phyloP scores from a whole-genome alignment of 2,329 filamentous ascomycete genomes.

The Pseudohalonectria lignicola region DNA sequence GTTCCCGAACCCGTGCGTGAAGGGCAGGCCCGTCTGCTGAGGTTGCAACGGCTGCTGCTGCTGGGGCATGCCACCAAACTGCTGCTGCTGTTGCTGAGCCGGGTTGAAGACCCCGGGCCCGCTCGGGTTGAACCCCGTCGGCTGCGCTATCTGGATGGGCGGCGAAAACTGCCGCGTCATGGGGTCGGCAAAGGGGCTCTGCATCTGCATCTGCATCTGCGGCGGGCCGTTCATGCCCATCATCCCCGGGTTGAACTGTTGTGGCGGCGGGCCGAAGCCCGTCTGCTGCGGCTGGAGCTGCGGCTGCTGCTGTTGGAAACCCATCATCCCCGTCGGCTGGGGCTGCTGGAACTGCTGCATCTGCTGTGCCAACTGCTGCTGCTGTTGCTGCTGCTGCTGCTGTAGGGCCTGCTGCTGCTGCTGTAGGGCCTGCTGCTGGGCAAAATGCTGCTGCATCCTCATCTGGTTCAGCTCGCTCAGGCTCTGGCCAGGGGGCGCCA shows the following conservation, averaged over 20 bases:
- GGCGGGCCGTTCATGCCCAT: conserved; percentile 20
- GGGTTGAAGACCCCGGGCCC: conserved; percentile 40
- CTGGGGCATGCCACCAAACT: conserved; percentile 22
- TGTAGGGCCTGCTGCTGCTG: conserved; percentile 14
- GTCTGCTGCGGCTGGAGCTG: conserved; percentile 23
- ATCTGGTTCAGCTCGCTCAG: conserved; percentile 61
- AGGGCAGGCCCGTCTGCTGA: conserved; percentile 35
- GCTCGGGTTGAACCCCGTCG: conserved; percentile 44
- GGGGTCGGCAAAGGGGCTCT: conserved; percentile 28
- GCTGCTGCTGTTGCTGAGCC: conserved; percentile 45
- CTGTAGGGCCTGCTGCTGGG: conserved; percentile 32
- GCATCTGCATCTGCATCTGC: conserved; percentile 15
- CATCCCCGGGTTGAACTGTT: conserved; percentile 26
- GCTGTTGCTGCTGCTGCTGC: conserved; percentile 24
- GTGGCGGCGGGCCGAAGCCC: conserved; percentile 24
- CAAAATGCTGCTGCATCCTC: conserved; percentile 51
- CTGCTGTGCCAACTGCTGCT: conserved; percentile 14
- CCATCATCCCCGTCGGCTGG: conserved; percentile 27
- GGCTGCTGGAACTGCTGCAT: conserved; percentile 21
- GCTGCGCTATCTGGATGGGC: conserved; percentile 45
- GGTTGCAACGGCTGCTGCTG: conserved; percentile 34
- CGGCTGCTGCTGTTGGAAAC: conserved; percentile 25
- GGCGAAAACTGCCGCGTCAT: conserved; percentile 29
- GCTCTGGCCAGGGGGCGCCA: conserved; percentile 66
- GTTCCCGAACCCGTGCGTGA: conserved; percentile 27